Evolutionary conservation across 805 yeast genomes (phyloP).

Genomic region (Candida caryicola): DNA sequence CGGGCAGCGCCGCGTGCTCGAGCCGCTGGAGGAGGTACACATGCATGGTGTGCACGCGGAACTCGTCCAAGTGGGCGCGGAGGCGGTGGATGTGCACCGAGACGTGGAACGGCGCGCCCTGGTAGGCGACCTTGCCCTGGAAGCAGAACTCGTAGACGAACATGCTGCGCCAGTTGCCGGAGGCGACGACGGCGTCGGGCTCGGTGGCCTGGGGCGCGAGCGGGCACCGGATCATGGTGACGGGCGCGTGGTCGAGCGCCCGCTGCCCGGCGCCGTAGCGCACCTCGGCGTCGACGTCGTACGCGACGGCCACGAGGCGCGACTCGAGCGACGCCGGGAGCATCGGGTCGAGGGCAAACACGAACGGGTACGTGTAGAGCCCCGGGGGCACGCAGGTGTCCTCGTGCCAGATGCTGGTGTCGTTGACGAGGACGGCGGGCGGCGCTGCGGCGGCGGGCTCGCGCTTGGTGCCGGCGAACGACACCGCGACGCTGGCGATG

Average conservation of each 20-base stretch:
- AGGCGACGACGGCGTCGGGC: conserved; percentile 12
- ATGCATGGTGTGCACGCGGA: conserved; percentile 9
- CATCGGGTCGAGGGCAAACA: conserved; percentile 10
- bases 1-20: conserved; percentile 3
- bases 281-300: conserved; percentile 1
- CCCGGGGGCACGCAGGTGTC: conserved; percentile 7
- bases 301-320: not conserved
- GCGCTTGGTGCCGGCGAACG: conserved; percentile 9
- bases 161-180: conserved; percentile 19
- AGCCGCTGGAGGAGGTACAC: conserved; percentile 11
- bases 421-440: conserved; percentile 4
- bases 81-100: conserved; percentile 11
- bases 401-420: conserved; percentile 7
- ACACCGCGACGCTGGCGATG: conserved; percentile 2
- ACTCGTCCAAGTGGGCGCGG: conserved; percentile 1
- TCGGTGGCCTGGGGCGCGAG: not conserved
- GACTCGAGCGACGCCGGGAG: conserved; percentile 12
- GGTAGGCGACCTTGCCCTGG: conserved; percentile 16
- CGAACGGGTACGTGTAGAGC: conserved; percentile 13
- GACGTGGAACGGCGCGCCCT: conserved; percentile 7
- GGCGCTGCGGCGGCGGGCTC: not conserved
- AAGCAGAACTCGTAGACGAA: conserved; percentile 15
- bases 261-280: not conserved
- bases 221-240: conserved; percentile 2
- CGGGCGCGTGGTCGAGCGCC: not conserved